Evolutionary conservation across 345 rosid genomes (phyloP).

Genomic region (thale cress (Arabidopsis thaliana)): DNA sequence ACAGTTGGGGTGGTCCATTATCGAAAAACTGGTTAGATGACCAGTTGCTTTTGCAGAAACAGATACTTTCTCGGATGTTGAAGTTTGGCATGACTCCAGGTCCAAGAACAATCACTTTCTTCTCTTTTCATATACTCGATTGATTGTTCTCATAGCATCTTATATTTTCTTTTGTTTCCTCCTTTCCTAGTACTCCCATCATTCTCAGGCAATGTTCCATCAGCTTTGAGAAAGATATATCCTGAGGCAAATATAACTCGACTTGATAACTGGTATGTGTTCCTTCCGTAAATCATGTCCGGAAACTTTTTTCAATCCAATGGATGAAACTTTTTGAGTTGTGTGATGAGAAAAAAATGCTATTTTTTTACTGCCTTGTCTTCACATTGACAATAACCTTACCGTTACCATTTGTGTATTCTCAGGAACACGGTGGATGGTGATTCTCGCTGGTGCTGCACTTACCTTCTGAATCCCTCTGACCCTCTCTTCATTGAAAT

Average conservation of each 20-base stretch:
- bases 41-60: slow-evolving; percentile 81
- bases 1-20: slow-evolving; percentile 98
- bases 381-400: background rate
- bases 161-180: slow-evolving; percentile 21
- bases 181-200: slow-evolving; percentile 82
- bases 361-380: background rate
- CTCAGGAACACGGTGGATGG: slow-evolving; percentile 92
- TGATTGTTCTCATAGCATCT: slow-evolving; percentile 13
- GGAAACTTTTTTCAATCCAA: background rate
- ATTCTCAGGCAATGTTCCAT: slow-evolving; percentile 97
- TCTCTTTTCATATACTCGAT: slow-evolving; percentile 12
- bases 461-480: slow-evolving; percentile 88
- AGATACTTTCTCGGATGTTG: slow-evolving; percentile 79
- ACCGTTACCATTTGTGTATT: slow-evolving; percentile 28
- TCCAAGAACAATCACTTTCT: slow-evolving; percentile 31
- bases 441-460: slow-evolving; percentile 91
- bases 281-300: background rate
- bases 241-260: slow-evolving; percentile 86
- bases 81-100: slow-evolving; percentile 99
- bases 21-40: slow-evolving; percentile 81
- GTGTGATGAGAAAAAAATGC: background rate
- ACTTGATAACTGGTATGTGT: slow-evolving; percentile 85
- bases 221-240: slow-evolving; percentile 70
- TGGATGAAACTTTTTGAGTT: slow-evolving; percentile 2
- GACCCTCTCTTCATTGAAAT: slow-evolving; percentile 87